Evolutionary conservation across 345 rosid genomes (phyloP), one percentile per base, ranked within the genome.

Genomic region (Geranium brycei): DNA sequence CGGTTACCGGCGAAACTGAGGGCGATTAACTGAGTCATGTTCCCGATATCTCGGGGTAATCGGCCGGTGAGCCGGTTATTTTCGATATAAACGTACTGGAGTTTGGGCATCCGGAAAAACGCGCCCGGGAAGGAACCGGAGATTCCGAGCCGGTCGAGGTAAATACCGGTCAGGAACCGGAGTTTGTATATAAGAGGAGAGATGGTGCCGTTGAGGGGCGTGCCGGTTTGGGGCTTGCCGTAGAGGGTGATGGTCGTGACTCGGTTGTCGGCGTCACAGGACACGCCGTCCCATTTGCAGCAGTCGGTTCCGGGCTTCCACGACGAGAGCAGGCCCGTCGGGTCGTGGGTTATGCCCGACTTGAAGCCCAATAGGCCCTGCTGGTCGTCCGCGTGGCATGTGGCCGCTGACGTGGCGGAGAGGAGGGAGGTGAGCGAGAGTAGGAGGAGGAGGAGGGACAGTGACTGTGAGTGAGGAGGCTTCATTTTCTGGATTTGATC

Each of bases 281-380:
- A 70, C 2, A 87, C 56, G 31, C 87, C 88, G 12, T 19, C 6
- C 95, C 95, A 87, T 0, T 65, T 13, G 71, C 92, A 85, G 67
- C 97, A 90, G 19, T 81, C 79, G n/a, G 95, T 81, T 18, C 88
- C 91, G 57, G 80, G 61, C 64, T 83, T 87, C 95, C 97, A 85
- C 18, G 86, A 57, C 64, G 16, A 73, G 47, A 90, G 90, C 35
- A 83, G 69, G 8, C 86, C 91, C 0, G 86, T 71, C 0, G 95
- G 90, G 23, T 90, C 97, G 31, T 78, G 80, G 64, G 87, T 82
- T 62, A 87, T 79, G 64, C 81, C 83, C 16, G 90, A 66, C 72
- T 90, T 87, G 76, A 90, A 90, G 56, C 75, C 88, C 66, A 85
- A 53, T 31, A 87, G 88, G 69, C 95, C 95, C 2, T 78, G 31